Evolutionary conservation across 2,329 filamentous ascomycete species (phyloP).

Genomic region (Colletotrichum godetiae): DNA sequence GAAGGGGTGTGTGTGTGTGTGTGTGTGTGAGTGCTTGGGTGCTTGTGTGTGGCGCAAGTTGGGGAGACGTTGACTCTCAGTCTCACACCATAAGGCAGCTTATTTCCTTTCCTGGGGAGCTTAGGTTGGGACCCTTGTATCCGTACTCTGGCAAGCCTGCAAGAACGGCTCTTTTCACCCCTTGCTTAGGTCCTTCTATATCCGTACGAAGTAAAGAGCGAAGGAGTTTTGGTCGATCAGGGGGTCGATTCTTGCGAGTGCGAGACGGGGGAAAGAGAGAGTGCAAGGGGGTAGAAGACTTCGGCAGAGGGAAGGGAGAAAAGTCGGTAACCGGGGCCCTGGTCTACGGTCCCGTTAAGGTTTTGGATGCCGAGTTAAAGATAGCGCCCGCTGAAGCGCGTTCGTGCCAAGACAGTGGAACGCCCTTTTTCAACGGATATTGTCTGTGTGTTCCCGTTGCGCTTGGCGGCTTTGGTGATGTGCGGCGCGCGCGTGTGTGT

Average conservation of each 20-base stretch:
- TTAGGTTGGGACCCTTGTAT: neutral
- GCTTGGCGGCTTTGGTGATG: neutral
- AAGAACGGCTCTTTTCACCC: neutral
- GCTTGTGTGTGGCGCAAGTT: neutral
- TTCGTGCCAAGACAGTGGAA: neutral
- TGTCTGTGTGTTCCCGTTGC: neutral
- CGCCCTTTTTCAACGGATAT: neutral
- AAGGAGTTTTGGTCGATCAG: neutral
- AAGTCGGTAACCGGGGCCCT: constrained; percentile 17
- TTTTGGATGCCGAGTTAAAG: constrained; percentile 17
- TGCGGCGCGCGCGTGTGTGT: neutral
- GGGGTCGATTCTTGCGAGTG: neutral
- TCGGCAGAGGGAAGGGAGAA: neutral
- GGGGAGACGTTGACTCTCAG: neutral
- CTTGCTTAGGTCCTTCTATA: neutral
- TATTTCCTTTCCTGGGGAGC: neutral
- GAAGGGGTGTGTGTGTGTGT: neutral
- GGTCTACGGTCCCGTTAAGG: constrained; percentile 30
- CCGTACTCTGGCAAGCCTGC: neutral
- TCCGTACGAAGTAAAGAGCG: neutral
- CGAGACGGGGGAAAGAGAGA: neutral
- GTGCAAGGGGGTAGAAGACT: neutral
- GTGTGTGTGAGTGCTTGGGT: neutral
- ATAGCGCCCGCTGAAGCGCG: constrained; percentile 12
- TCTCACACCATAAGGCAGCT: neutral